A percentile compares a stretch with the other conserved stretches of the same genome.
Evolutionary conservation across 805 yeast genomes (phyloP).

Genomic region (Ogataea chonburiensis): DNA sequence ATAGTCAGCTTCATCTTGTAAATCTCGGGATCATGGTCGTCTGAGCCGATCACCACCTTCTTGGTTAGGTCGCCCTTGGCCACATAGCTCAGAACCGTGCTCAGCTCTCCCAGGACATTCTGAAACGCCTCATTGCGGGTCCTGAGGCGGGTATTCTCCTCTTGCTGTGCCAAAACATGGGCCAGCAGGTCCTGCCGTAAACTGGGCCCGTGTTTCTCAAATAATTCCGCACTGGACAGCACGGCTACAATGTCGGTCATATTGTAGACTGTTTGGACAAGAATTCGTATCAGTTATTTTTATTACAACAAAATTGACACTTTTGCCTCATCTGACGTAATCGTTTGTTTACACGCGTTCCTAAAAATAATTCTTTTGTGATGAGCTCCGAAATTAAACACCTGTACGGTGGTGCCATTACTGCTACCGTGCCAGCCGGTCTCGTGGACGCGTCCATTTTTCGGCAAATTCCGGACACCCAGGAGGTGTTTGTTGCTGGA

Average conservation of each 20-base stretch:
- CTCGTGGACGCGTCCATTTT: constrained; percentile 74
- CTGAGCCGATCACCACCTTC: constrained; percentile 70
- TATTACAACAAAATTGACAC: not conserved
- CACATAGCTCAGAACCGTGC: constrained; percentile 83
- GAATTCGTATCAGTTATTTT: not conserved
- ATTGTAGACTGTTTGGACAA: no score
- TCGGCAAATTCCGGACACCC: constrained; percentile 88
- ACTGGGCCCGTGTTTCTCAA: constrained; percentile 21
- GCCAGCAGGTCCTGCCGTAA: constrained; percentile 22
- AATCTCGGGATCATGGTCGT: constrained; percentile 76
- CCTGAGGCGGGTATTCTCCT: constrained; percentile 21
- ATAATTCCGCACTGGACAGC: constrained; percentile 25
- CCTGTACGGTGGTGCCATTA: constrained; percentile 84
- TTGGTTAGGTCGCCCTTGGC: constrained; percentile 86
- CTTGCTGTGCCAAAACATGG: constrained; percentile 12
- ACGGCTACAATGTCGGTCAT: constrained; percentile 20
- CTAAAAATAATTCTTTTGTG: constrained; percentile 3
- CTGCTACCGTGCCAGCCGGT: constrained; percentile 54
- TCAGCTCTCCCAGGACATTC: constrained; percentile 73
- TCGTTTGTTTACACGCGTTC: no score
- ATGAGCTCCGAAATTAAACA: constrained; percentile 25
- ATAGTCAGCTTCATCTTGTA: constrained; percentile 76
- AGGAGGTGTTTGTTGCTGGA: constrained; percentile 72
- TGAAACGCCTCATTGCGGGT: constrained; percentile 68
- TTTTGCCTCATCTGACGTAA: constrained; percentile 6